phyloP scores from a whole-genome alignment of 768 basidiomycete species.

The Russula vinacea region DNA sequence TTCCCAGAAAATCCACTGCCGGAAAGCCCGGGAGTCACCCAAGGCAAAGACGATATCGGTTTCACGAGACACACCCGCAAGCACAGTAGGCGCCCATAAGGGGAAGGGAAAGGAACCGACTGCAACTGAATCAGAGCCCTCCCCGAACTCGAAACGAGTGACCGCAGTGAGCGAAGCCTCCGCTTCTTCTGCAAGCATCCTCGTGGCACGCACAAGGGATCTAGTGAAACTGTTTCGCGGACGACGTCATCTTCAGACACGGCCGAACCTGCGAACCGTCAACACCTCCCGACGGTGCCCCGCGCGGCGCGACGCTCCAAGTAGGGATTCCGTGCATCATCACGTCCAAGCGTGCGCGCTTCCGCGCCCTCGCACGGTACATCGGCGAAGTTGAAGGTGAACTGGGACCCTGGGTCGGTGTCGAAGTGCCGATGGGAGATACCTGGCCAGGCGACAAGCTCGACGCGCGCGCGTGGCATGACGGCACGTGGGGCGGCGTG shows the following conservation, averaged over 20 bases:
- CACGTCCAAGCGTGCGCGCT: slow-evolving; percentile 74
- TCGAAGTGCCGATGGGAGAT: slow-evolving; percentile 75
- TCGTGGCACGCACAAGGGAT: slow-evolving; percentile 38
- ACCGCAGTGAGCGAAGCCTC: slow-evolving; percentile 21
- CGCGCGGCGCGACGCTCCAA: slow-evolving; percentile 70
- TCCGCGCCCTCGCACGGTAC: slow-evolving; percentile 84
- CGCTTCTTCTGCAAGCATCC: slow-evolving; percentile 34
- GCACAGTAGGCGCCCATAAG: background rate
- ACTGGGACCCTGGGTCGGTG: slow-evolving; percentile 83
- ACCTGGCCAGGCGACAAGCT: slow-evolving; percentile 50
- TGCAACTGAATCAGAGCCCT: slow-evolving; percentile 24
- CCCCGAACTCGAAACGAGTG: slow-evolving; percentile 6
- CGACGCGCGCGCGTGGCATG: slow-evolving; percentile 78
- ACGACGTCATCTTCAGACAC: slow-evolving; percentile 24
- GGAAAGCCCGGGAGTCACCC: slow-evolving; percentile 20
- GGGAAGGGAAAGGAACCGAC: slow-evolving; percentile 28
- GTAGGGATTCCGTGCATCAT: slow-evolving; percentile 91
- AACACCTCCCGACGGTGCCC: slow-evolving; percentile 30
- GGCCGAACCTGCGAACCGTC: slow-evolving; percentile 14
- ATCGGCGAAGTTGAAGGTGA: slow-evolving; percentile 86
- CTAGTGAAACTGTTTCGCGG: slow-evolving; percentile 38
- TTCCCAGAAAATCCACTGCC: slow-evolving; percentile 21
- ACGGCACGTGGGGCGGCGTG: slow-evolving; percentile 78
- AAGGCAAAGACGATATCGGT: slow-evolving; percentile 3
- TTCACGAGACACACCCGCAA: background rate